phyloP scores from a whole-genome alignment of 805 yeast genomes.

The Hemisphaericaspora nanyangensis region DNA sequence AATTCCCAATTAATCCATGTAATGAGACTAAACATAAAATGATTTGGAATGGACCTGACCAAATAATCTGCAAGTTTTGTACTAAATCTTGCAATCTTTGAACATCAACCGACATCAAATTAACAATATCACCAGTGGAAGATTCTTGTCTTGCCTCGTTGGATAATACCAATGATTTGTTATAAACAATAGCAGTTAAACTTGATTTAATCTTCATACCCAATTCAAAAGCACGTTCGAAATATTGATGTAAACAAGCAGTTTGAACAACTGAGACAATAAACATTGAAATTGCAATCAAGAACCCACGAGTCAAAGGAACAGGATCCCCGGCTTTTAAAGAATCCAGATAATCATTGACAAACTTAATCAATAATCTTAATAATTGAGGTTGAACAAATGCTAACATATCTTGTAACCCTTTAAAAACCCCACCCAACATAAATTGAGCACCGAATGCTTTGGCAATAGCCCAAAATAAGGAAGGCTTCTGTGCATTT shows the following conservation, averaged over 20 bases:
- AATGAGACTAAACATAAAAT: conserved; percentile 69
- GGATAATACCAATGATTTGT: conserved; percentile 64
- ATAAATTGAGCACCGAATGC: conserved; percentile 75
- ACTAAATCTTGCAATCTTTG: conserved; percentile 82
- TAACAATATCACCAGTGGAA: conserved; percentile 90
- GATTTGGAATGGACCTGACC: conserved; percentile 95
- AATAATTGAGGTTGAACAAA: conserved; percentile 31
- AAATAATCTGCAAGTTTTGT: conserved; percentile 71
- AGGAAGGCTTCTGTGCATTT: conserved; percentile 42
- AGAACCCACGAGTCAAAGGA: conserved; percentile 70
- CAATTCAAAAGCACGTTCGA: conserved; percentile 66
- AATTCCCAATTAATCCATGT: conserved; percentile 68
- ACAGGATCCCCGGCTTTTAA: conserved; percentile 36
- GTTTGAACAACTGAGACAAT: conserved; percentile 74
- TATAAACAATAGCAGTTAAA: conserved; percentile 61
- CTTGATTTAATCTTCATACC: conserved; percentile 77
- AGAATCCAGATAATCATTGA: conserved; percentile 36
- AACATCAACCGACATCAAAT: conserved; percentile 90
- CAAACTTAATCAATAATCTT: conserved; percentile 26
- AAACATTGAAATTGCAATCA: conserved; percentile 76
- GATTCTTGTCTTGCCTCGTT: conserved; percentile 68
- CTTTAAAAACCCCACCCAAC: conserved; percentile 70
- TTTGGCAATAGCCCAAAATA: conserved; percentile 55
- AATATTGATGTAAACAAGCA: conserved; percentile 72
- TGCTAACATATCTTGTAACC: conserved; percentile 71